Conservation (phyloP, 441 rosid species). For the Gossypium trilobum region DNA sequence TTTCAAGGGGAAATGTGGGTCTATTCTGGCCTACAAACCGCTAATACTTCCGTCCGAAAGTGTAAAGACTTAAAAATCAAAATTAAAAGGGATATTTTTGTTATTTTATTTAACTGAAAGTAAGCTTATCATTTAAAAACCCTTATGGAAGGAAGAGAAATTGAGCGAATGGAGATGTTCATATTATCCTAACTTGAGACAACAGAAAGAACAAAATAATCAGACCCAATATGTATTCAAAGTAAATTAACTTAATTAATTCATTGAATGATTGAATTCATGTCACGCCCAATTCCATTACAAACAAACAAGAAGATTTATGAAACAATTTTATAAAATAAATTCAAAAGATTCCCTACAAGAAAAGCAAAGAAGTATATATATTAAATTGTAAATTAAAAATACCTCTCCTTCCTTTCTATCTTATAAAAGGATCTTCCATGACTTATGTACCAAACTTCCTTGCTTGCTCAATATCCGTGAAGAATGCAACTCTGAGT, state of each 20-base stretch:
- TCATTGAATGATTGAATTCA: background rate
- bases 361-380: constrained; percentile 4
- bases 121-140: background rate
- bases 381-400: constrained; percentile 5
- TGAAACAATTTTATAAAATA: constrained; percentile 23
- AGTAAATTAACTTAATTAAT: background rate
- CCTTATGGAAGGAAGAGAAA: background rate
- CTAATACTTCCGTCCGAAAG: background rate
- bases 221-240: background rate
- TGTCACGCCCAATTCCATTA: background rate
- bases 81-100: too few relatives aligned
- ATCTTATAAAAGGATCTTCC: background rate
- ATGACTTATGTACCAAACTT: background rate
- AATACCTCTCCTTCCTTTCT: background rate
- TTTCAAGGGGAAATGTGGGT: background rate
- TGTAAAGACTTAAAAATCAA: background rate
- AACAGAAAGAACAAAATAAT: background rate
- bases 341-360: constrained; percentile 2
- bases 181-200: background rate
- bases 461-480: constrained; percentile 4
- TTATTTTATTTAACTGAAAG: background rate
- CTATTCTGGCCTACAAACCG: background rate
- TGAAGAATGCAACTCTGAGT: background rate
- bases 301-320: constrained; percentile 5
- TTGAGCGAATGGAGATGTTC: background rate